A percentile compares a stretch with the other conserved stretches of the same genome.
Evolutionary conservation across 2,329 filamentous ascomycete species (phyloP).

Genomic region (Alternaria sp.): DNA sequence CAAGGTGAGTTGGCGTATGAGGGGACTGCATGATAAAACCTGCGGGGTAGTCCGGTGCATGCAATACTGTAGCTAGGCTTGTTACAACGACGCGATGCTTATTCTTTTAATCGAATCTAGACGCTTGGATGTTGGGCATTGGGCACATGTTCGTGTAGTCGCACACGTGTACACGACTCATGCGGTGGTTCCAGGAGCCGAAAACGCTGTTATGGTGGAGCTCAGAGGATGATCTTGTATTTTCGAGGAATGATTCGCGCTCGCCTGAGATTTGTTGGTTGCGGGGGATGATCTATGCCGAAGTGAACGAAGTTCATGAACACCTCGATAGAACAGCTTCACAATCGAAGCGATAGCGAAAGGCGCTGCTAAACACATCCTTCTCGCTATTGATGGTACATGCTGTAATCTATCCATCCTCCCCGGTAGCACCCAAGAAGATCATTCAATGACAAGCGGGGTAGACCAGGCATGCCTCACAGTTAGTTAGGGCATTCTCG

Average conservation of each 20-base stretch:
- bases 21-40: slow-evolving; percentile 7
- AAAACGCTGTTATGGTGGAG: slow-evolving; percentile 3
- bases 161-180: slow-evolving; percentile 21
- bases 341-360: background rate
- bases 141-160: slow-evolving; percentile 22
- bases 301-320: background rate
- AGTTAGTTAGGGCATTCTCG: slow-evolving; percentile 10
- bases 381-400: background rate
- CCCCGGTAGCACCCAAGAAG: slow-evolving; percentile 1
- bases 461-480: slow-evolving; percentile 17
- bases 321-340: slow-evolving; percentile 10
- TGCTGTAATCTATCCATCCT: slow-evolving; percentile 2
- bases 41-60: slow-evolving; percentile 18
- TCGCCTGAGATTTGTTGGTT: background rate
- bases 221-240: slow-evolving; percentile 1
- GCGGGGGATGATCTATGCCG: background rate
- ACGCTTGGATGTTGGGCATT: slow-evolving; percentile 20
- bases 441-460: slow-evolving; percentile 19
- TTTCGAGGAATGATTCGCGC: slow-evolving; percentile 4
- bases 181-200: slow-evolving; percentile 10
- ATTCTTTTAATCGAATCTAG: slow-evolving; percentile 1
- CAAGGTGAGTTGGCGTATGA: slow-evolving; percentile 21
- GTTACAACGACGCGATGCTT: slow-evolving; percentile 7
- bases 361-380: background rate
- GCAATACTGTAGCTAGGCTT: slow-evolving; percentile 1